Evolutionary conservation across 1,284 basidiomycete species (phyloP).

Genomic region (Ustilago lituana): DNA sequence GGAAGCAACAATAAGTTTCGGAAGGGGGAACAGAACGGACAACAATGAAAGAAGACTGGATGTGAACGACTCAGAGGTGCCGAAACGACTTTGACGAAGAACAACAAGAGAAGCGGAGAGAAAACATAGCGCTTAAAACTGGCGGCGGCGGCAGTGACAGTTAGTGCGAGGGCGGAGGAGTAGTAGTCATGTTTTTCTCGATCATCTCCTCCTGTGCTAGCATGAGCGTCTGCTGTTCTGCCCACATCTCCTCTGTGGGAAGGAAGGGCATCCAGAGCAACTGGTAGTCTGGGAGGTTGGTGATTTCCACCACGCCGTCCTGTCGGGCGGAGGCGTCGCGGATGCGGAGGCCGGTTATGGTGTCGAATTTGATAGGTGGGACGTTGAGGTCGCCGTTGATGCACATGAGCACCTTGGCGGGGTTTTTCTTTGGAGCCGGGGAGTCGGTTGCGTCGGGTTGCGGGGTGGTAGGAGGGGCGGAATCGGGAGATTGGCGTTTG

Average conservation of each 20-base stretch:
- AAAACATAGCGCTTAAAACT: too few relatives aligned
- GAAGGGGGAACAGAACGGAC: too few relatives aligned
- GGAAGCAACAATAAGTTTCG: too few relatives aligned
- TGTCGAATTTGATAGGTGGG: constrained; percentile 39
- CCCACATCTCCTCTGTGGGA: constrained; percentile 42
- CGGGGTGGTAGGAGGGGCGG: background rate
- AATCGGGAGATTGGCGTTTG: constrained; percentile 10
- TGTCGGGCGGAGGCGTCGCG: constrained; percentile 12
- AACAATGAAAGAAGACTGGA: too few relatives aligned
- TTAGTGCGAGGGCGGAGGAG: constrained; percentile 10
- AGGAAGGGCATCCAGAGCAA: constrained; percentile 48
- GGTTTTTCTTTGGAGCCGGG: too few relatives aligned
- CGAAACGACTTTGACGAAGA: too few relatives aligned
- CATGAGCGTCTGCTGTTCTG: constrained; percentile 38
- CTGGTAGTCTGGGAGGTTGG: constrained; percentile 37
- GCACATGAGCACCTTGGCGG: constrained; percentile 35
- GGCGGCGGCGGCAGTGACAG: too few relatives aligned
- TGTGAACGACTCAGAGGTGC: too few relatives aligned
- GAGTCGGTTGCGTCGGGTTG: too few relatives aligned
- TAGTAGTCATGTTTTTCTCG: constrained; percentile 23
- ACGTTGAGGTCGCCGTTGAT: constrained; percentile 41
- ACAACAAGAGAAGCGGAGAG: too few relatives aligned
- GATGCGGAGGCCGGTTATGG: constrained; percentile 35
- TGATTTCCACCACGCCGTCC: constrained; percentile 30
- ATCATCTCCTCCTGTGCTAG: constrained; percentile 32